Conservation (phyloP, 495 filamentous ascomycete genomes). For the Hamigera avellanea region DNA sequence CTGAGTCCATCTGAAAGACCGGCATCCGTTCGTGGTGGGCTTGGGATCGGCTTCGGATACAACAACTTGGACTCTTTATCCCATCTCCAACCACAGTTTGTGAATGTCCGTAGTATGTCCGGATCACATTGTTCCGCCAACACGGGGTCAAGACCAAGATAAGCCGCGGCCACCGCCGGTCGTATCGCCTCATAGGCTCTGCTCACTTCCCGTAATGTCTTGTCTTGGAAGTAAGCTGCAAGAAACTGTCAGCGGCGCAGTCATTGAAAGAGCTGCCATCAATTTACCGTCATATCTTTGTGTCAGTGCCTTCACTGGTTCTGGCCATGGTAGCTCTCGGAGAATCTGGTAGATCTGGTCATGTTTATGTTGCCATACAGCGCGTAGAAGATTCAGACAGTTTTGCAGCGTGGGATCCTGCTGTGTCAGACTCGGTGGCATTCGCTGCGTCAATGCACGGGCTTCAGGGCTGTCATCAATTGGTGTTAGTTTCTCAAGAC, state of each 20-base stretch:
- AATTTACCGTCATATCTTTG: conserved; percentile 31
- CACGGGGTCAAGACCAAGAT: conserved; percentile 31
- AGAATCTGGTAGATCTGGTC: conserved; percentile 30
- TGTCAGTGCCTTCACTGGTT: conserved; percentile 24
- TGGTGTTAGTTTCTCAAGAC: conserved; percentile 2
- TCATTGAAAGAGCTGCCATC: too few species aligned
- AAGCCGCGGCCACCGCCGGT: conserved; percentile 29
- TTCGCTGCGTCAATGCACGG: conserved; percentile 37
- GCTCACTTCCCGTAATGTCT: conserved; percentile 35
- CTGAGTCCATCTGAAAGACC: conserved; percentile 16
- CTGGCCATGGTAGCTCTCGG: conserved; percentile 31
- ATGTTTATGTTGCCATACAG: conserved; percentile 38
- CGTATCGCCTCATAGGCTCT: conserved; percentile 38
- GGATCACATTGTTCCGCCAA: conserved; percentile 20
- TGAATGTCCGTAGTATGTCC: conserved; percentile 25
- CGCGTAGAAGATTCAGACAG: conserved; percentile 32
- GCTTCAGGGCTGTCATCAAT: conserved; percentile 33
- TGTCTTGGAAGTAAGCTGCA: conserved; percentile 34
- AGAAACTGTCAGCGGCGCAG: neutral
- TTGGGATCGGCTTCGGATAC: conserved; percentile 22
- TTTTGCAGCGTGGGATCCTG: conserved; percentile 32
- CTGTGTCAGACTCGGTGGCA: conserved; percentile 26
- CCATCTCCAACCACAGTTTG: conserved; percentile 35
- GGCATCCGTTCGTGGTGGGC: conserved; percentile 14
- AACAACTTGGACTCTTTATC: conserved; percentile 27